phyloP scores from a whole-genome alignment of 176 grass and related monocot species.

The Oryza nivara region DNA sequence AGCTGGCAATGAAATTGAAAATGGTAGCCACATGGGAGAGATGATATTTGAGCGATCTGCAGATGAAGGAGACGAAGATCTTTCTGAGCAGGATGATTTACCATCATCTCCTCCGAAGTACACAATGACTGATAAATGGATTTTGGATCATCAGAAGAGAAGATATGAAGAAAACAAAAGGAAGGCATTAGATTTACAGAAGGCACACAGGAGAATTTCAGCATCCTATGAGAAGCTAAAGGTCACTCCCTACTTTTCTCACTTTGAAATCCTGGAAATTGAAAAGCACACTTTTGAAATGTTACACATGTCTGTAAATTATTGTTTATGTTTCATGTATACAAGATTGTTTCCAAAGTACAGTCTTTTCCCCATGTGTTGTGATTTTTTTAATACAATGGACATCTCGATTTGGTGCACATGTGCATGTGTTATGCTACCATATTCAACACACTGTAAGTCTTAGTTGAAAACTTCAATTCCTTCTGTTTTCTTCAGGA shows the following conservation, averaged over 20 bases:
- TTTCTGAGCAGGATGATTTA: conserved; percentile 64
- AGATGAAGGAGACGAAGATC: conserved; percentile 67
- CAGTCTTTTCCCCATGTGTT: background rate
- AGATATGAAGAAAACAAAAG: conserved; percentile 70
- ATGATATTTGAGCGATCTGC: conserved; percentile 55
- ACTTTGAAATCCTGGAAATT: conserved; percentile 3
- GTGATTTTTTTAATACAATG: background rate
- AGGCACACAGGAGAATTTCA: conserved; percentile 65
- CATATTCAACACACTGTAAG: conserved; percentile 14
- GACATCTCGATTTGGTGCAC: conserved; percentile 10
- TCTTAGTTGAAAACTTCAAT: conserved; percentile 28
- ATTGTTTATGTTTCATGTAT: conserved; percentile 35
- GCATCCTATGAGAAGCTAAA: conserved; percentile 79
- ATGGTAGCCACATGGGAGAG: conserved; percentile 40
- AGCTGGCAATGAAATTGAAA: conserved; percentile 53
- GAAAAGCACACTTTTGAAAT: background rate
- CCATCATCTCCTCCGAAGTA: conserved; percentile 73
- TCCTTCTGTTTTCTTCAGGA: conserved; percentile 57
- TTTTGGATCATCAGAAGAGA: conserved; percentile 78
- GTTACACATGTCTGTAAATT: conserved; percentile 7
- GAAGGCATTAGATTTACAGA: conserved; percentile 60
- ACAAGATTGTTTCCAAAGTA: background rate
- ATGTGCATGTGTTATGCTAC: conserved; percentile 16
- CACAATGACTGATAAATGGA: conserved; percentile 89
- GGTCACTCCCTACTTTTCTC: conserved; percentile 47